Conservation (phyloP, 1,284 basidiomycete genomes). For the Irpex lacteus region DNA sequence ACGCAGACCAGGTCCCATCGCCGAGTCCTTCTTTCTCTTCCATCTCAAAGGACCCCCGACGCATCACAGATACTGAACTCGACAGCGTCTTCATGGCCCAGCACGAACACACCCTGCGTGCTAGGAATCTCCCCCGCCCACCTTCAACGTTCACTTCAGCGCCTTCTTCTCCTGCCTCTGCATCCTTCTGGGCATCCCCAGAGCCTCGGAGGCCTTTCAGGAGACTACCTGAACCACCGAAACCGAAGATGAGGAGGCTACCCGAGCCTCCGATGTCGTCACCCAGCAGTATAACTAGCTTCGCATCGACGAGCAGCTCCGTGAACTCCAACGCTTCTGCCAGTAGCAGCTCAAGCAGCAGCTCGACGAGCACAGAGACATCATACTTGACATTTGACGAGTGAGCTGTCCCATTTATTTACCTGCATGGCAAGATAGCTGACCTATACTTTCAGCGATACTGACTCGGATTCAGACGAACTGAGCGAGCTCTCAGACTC, state of each 20-base stretch:
- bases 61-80: background rate
- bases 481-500: slow-evolving; percentile 11
- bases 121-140: background rate
- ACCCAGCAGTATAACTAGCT: background rate
- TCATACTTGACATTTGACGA: slow-evolving; percentile 14
- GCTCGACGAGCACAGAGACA: background rate
- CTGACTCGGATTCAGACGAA: slow-evolving; percentile 10
- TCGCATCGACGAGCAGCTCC: background rate
- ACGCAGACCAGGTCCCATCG: background rate
- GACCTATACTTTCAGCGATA: slow-evolving; percentile 5
- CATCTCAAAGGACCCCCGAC: background rate
- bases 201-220: background rate
- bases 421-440: background rate
- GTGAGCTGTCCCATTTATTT: slow-evolving; percentile 2
- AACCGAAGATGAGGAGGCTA: background rate
- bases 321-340: background rate
- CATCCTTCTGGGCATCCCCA: background rate
- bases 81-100: background rate
- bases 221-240: background rate
- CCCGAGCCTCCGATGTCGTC: background rate
- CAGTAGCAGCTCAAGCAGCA: background rate
- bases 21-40: background rate
- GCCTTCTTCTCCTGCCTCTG: background rate
- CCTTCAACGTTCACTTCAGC: background rate
- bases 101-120: slow-evolving; percentile 1